phyloP scores from a whole-genome alignment of 2,329 filamentous ascomycete species.

The Apiospora sp. region DNA sequence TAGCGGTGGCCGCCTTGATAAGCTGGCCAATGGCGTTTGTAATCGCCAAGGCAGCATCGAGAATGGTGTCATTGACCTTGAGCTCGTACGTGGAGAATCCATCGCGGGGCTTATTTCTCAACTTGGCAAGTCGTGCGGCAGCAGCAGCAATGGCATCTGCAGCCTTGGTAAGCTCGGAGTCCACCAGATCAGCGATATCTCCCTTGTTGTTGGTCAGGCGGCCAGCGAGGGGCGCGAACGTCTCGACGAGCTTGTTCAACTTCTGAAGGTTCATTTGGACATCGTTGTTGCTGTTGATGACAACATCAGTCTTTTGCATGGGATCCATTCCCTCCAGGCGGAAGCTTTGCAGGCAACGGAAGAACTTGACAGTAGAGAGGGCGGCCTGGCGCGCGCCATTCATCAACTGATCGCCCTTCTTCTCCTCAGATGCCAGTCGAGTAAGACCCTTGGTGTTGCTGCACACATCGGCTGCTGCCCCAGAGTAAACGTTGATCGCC shows the following conservation, averaged over 20 bases:
- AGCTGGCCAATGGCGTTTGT: constrained; percentile 93
- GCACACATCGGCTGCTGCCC: constrained; percentile 90
- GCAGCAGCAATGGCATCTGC: constrained; percentile 95
- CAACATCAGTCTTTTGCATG: constrained; percentile 93
- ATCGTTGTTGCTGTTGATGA: constrained; percentile 97
- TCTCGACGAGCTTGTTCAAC: constrained; percentile 91
- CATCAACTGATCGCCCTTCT: constrained; percentile 87
- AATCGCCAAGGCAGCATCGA: constrained; percentile 91
- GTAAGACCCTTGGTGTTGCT: constrained; percentile 96
- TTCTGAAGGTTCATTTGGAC: constrained; percentile 94
- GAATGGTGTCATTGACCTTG: constrained; percentile 92
- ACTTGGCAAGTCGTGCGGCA: constrained; percentile 84
- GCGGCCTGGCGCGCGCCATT: constrained; percentile 85
- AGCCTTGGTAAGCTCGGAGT: constrained; percentile 89
- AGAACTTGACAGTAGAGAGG: constrained; percentile 89
- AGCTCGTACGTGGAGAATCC: constrained; percentile 96
- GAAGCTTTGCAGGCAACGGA: constrained; percentile 93
- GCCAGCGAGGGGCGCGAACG: constrained; percentile 86
- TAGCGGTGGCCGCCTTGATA: constrained; percentile 92
- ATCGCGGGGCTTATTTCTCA: constrained; percentile 96
- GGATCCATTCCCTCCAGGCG: constrained; percentile 89
- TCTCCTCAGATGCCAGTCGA: constrained; percentile 92
- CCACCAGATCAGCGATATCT: constrained; percentile 91
- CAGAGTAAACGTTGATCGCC: constrained; percentile 88
- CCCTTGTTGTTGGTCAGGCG: constrained; percentile 81